phyloP scores from a whole-genome alignment of 2,329 filamentous ascomycete species.

The Ilyonectria destructans region DNA sequence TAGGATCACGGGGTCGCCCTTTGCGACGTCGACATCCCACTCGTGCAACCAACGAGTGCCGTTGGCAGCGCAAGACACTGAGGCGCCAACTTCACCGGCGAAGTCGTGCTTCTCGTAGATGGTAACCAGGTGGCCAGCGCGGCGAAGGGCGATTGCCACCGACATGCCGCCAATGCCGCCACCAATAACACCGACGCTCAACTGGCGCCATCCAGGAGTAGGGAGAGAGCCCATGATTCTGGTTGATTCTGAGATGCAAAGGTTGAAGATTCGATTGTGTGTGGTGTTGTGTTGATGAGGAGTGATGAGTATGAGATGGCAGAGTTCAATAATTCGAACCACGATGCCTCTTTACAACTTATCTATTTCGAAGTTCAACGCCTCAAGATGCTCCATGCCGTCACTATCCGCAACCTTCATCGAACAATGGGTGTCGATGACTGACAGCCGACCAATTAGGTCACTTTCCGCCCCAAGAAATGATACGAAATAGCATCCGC shows the following conservation, averaged over 20 bases:
- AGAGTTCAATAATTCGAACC: slow-evolving; percentile 1
- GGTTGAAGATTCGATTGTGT: not conserved
- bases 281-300: slow-evolving; percentile 9
- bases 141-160: slow-evolving; percentile 63
- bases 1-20: slow-evolving; percentile 77
- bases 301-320: slow-evolving; percentile 9
- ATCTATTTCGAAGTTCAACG: slow-evolving; percentile 26
- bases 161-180: slow-evolving; percentile 67
- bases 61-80: slow-evolving; percentile 79
- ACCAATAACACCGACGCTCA: slow-evolving; percentile 63
- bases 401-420: slow-evolving; percentile 28
- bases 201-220: slow-evolving; percentile 59
- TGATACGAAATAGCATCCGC: slow-evolving; percentile 15
- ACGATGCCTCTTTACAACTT: slow-evolving; percentile 24
- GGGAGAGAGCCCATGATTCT: slow-evolving; percentile 47
- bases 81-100: slow-evolving; percentile 78
- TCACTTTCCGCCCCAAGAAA: slow-evolving; percentile 12
- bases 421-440: slow-evolving; percentile 4
- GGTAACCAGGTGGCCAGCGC: slow-evolving; percentile 66
- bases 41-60: slow-evolving; percentile 80
- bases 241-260: slow-evolving; percentile 15
- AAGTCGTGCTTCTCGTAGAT: slow-evolving; percentile 79
- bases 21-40: slow-evolving; percentile 76
- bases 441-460: slow-evolving; percentile 16
- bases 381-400: slow-evolving; percentile 22